A percentile compares a stretch with the other conserved stretches of the same genome.
Evolutionary conservation across 257 asterid species (phyloP).

Genomic region (Plectranthus barbatus): DNA sequence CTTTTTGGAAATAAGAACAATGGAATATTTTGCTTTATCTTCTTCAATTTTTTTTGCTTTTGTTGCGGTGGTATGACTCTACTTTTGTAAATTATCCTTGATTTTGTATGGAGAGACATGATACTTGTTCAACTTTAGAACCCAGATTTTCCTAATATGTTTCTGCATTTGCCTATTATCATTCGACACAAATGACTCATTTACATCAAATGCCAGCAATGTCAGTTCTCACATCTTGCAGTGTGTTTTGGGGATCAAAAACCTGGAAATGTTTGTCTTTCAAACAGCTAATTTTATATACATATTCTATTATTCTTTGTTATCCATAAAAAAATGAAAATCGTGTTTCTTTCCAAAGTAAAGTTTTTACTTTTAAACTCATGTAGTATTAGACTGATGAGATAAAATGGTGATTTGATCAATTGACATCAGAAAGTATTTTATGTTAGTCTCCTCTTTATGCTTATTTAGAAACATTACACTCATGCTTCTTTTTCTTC

Average conservation of each 20-base stretch:
- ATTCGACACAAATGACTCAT: background rate
- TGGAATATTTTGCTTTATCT: background rate
- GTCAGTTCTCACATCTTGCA: background rate
- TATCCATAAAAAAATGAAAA: background rate
- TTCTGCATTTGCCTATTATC: background rate
- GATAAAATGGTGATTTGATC: slow-evolving; percentile 5
- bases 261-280: slow-evolving; percentile 1
- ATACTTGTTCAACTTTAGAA: slow-evolving; percentile 4
- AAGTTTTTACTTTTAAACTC: background rate
- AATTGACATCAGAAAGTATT: background rate
- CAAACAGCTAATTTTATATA: background rate
- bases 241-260: background rate
- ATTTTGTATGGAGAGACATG: background rate
- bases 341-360: background rate
- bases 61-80: background rate
- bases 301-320: background rate
- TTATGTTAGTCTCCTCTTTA: background rate
- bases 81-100: background rate
- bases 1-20: background rate
- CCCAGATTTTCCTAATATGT: background rate
- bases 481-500: slow-evolving; percentile 6
- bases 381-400: background rate
- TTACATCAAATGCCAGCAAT: slow-evolving; percentile 12
- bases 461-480: background rate
- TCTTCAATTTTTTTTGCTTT: background rate